These are phyloP conservation scores for Capsella rubella DNA, from an alignment of 441 rosid species.

Conservation along the genomic window DNA sequence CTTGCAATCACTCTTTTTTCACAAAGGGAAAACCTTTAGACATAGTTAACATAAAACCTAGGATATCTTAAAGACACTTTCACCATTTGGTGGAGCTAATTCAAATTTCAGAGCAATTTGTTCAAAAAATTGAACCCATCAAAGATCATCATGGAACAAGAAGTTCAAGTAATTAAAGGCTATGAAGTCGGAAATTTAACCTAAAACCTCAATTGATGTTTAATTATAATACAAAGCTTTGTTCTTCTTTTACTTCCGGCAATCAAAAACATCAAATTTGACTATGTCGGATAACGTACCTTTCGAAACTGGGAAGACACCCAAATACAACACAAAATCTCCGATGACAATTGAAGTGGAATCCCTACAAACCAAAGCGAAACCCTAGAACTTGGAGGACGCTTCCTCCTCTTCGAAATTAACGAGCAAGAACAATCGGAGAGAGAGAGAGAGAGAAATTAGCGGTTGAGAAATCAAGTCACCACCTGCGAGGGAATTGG, in stretches of 20 bases:
- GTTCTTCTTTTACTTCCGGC: neutral
- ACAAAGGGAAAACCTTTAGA: neutral
- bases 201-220: slow-evolving; percentile 3
- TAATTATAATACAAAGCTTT: neutral
- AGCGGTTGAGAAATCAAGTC: neutral
- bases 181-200: neutral
- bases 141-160: neutral
- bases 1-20: neutral
- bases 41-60: neutral
- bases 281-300: neutral
- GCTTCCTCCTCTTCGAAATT: neutral
- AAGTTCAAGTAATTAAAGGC: neutral
- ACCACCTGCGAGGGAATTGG: neutral
- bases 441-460: neutral
- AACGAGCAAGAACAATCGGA: slow-evolving; percentile 4
- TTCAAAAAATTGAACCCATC: neutral
- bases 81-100: neutral
- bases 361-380: neutral
- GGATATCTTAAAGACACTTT: neutral
- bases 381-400: slow-evolving; percentile 1
- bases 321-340: neutral
- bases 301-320: neutral
- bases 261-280: neutral
- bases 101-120: slow-evolving; percentile 2
- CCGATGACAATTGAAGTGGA: neutral